These are phyloP conservation scores for Didymella exigua DNA, from an alignment of 2,329 filamentous ascomycete species.

Conservation along the genomic window DNA sequence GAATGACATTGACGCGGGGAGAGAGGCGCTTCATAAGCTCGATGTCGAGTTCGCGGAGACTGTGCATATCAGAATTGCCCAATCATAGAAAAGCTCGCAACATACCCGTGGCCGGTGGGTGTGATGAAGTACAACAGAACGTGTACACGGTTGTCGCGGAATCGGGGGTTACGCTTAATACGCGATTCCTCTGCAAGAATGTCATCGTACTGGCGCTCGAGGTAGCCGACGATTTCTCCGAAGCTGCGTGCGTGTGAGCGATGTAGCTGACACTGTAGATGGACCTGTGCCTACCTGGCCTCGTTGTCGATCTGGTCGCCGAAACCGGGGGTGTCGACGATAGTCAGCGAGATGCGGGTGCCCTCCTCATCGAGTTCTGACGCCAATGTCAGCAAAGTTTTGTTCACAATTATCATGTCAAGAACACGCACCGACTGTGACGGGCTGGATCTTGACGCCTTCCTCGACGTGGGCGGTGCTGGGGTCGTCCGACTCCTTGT, in stretches of 20 bases:
- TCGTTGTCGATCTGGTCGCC: constrained; percentile 99
- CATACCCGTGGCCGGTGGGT: constrained; percentile 90
- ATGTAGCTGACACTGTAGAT: background rate
- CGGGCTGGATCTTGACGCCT: constrained; percentile 96
- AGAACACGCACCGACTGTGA: constrained; percentile 81
- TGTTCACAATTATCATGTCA: background rate
- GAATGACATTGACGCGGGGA: constrained; percentile 97
- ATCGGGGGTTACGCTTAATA: constrained; percentile 99
- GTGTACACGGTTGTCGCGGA: constrained; percentile 98
- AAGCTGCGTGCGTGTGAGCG: constrained; percentile 66
- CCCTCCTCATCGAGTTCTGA: constrained; percentile 93
- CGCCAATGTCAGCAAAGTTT: constrained; percentile 10
- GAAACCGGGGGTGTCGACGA: constrained; percentile 97
- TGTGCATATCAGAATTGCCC: constrained; percentile 46
- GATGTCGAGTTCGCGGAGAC: constrained; percentile 97
- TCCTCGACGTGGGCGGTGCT: constrained; percentile 89
- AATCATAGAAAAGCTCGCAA: constrained; percentile 8
- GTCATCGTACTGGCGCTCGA: constrained; percentile 99
- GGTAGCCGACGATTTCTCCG: constrained; percentile 95
- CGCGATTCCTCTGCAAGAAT: constrained; percentile 98
- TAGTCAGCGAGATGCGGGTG: constrained; percentile 95
- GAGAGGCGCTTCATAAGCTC: constrained; percentile 99
- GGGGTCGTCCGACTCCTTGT: constrained; percentile 93
- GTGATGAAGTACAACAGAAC: constrained; percentile 99
- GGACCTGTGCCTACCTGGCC: constrained; percentile 70